phyloP scores from a whole-genome alignment of 75 land plant species.

The Isoetes taiwanensis region DNA sequence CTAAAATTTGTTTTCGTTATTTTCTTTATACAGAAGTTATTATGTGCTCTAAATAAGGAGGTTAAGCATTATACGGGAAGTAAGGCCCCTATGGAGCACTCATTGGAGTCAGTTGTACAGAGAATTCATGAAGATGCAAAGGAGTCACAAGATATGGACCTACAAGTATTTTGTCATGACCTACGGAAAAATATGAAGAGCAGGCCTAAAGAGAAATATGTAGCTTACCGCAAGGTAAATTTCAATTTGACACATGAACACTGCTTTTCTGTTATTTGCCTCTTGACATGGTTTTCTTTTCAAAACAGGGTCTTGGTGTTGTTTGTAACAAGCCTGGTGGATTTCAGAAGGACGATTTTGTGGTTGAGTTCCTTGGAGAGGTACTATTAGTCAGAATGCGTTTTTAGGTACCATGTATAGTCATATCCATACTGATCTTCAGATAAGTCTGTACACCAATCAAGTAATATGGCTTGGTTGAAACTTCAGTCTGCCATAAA shows the following conservation, averaged over 20 bases:
- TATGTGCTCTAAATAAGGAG: slow-evolving; percentile 59
- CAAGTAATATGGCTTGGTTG: too few relatives aligned
- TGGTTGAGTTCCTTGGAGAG: slow-evolving; percentile 99
- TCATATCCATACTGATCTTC: too few relatives aligned
- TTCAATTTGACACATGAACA: too few relatives aligned
- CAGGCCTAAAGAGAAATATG: slow-evolving; percentile 78
- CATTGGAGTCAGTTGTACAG: slow-evolving; percentile 60
- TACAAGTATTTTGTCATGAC: slow-evolving; percentile 31
- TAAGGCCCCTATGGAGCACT: slow-evolving; percentile 78
- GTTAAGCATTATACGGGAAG: slow-evolving; percentile 77
- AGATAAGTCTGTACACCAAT: too few relatives aligned
- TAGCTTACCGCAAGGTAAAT: slow-evolving; percentile 90
- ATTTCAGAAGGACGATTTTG: slow-evolving; percentile 78
- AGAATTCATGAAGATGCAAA: slow-evolving; percentile 39
- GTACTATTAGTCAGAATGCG: slow-evolving; percentile 19
- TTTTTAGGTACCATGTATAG: background rate
- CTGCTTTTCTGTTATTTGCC: too few relatives aligned
- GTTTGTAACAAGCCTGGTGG: slow-evolving; percentile 92
- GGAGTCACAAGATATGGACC: slow-evolving; percentile 25
- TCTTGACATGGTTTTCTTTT: slow-evolving; percentile 3
- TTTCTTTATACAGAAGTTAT: slow-evolving; percentile 31
- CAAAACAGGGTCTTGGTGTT: slow-evolving; percentile 86
- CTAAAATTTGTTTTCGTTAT: background rate
- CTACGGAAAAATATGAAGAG: slow-evolving; percentile 48
- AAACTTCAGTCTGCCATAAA: too few relatives aligned